Percentiles rank a stretch among this genome's conserved stretches.
Evolutionary conservation across 768 basidiomycete genomes (phyloP).

Genomic region (Sarcodon sp.): DNA sequence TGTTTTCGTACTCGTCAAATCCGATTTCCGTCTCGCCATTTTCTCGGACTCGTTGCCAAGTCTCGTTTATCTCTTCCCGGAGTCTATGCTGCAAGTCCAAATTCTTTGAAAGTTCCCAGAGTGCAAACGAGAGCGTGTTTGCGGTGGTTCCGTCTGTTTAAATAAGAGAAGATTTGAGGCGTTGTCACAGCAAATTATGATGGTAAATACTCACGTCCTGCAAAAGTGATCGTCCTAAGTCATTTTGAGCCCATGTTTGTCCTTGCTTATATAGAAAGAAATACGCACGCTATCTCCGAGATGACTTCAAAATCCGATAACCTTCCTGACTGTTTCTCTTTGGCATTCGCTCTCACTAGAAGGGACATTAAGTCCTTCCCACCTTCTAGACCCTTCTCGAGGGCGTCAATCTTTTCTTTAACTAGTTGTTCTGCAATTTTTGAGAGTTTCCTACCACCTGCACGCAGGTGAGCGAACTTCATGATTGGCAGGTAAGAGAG

Average conservation of each 20-base stretch:
- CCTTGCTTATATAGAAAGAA: not conserved
- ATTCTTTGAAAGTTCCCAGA: constrained; percentile 17
- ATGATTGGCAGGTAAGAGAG: not conserved
- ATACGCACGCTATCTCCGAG: constrained; percentile 13
- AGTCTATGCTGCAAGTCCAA: constrained; percentile 14
- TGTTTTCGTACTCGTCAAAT: constrained; percentile 18
- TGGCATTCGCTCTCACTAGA: constrained; percentile 40
- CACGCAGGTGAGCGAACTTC: not conserved
- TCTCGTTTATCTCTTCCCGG: constrained; percentile 13
- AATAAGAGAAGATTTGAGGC: not conserved
- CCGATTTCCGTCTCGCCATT: constrained; percentile 16
- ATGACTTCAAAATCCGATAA: constrained; percentile 19
- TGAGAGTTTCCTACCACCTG: not conserved
- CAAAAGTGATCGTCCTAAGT: not conserved
- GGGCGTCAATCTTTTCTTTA: not conserved
- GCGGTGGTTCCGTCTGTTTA: constrained; percentile 16
- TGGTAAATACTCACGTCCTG: constrained; percentile 6
- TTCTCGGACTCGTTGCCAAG: constrained; percentile 8
- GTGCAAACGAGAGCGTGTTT: constrained; percentile 14
- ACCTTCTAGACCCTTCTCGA: not conserved
- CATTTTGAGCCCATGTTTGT: not conserved
- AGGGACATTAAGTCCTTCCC: not conserved
- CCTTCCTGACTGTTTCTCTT: constrained; percentile 26
- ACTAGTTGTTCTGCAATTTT: not conserved
- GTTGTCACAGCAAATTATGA: not conserved